Conservation (phyloP, 1,139 yeast species). For the Yamadazyma diospyri region DNA sequence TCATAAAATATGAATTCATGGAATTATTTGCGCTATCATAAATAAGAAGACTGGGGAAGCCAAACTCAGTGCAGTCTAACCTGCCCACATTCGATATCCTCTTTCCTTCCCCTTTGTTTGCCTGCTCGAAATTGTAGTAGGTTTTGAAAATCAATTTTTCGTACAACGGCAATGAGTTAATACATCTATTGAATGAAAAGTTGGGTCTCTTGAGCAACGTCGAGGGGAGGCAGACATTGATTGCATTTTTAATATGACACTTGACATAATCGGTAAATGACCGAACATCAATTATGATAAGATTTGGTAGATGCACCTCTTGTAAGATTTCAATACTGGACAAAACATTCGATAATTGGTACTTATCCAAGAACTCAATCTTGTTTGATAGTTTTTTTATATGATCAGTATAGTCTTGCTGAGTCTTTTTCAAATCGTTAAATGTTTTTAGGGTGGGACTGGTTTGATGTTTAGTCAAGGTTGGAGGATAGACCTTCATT, state of each 20-base stretch:
- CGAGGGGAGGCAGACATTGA: slow-evolving; percentile 74
- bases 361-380: slow-evolving; percentile 6
- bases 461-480: slow-evolving; percentile 10
- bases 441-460: slow-evolving; percentile 14
- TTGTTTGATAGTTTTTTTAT: slow-evolving; percentile 9
- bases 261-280: slow-evolving; percentile 62
- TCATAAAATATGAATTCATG: slow-evolving; percentile 40
- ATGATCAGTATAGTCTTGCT: slow-evolving; percentile 10
- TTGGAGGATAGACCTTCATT: slow-evolving; percentile 11
- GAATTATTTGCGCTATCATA: slow-evolving; percentile 37
- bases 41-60: slow-evolving; percentile 21
- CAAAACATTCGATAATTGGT: slow-evolving; percentile 7
- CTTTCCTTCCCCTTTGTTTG: slow-evolving; percentile 7
- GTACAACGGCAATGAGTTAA: slow-evolving; percentile 52
- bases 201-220: slow-evolving; percentile 69
- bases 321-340: slow-evolving; percentile 7
- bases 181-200: slow-evolving; percentile 53
- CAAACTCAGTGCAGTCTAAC: slow-evolving; percentile 25
- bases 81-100: slow-evolving; percentile 3
- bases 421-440: slow-evolving; percentile 7
- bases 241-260: slow-evolving; percentile 50
- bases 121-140: slow-evolving; percentile 13
- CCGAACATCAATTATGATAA: slow-evolving; percentile 62
- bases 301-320: slow-evolving; percentile 16
- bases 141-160: slow-evolving; percentile 32